Percentiles rank a stretch among this genome's conserved stretches.
Evolutionary conservation across 2,329 filamentous ascomycete genomes (phyloP).

Genomic region (Colletotrichum sp.): DNA sequence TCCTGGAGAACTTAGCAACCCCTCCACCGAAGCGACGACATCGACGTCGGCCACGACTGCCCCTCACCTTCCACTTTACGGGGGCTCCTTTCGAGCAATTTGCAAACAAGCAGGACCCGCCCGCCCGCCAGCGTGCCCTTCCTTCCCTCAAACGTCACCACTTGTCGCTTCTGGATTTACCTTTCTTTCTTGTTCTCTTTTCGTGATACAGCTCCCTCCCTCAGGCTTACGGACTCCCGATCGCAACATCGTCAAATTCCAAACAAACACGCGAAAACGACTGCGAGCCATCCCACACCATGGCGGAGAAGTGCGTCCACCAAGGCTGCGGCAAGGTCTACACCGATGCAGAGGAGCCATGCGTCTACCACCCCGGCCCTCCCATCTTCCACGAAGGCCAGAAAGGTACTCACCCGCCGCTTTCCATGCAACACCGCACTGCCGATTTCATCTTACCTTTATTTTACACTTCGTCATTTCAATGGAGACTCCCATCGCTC

Average conservation of each 20-base stretch:
- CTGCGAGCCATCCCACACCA: conserved; percentile 33
- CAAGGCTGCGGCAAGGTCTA: conserved; percentile 93
- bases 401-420: conserved; percentile 70
- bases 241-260: neutral
- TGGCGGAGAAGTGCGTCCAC: conserved; percentile 91
- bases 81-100: conserved; percentile 1
- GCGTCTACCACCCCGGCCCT: conserved; percentile 90
- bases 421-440: neutral
- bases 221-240: neutral
- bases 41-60: conserved; percentile 5
- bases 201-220: neutral
- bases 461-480: neutral
- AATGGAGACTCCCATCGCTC: conserved; percentile 10
- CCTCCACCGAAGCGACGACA: conserved; percentile 12
- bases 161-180: neutral
- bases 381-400: conserved; percentile 97
- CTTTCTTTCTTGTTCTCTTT: neutral
- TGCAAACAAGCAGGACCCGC: neutral
- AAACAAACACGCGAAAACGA: neutral
- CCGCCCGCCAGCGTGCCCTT: neutral
- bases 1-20: conserved; percentile 23
- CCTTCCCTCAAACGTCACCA: conserved; percentile 5
- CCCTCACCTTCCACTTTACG: conserved; percentile 6
- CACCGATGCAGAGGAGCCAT: conserved; percentile 80
- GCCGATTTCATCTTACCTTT: conserved; percentile 5